Conservation (phyloP, 768 basidiomycete species). For the Rhizopogon sp. region DNA sequence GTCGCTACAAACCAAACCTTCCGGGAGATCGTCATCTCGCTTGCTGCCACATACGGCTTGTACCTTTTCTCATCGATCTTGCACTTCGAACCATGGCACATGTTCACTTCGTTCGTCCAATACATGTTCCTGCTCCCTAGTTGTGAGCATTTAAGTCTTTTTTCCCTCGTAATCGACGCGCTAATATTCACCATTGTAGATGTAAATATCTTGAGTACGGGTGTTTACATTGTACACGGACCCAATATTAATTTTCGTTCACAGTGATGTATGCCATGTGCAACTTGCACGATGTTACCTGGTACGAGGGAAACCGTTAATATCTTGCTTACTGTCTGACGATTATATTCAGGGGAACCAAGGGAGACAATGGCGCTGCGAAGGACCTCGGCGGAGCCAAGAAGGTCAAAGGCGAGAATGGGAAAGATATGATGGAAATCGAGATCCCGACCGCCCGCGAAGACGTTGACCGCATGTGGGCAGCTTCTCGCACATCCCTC, state of each 20-base stretch:
- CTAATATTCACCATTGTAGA: conserved; percentile 30
- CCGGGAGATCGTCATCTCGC: conserved; percentile 79
- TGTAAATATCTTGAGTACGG: conserved; percentile 74
- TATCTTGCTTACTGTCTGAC: neutral
- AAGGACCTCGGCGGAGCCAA: conserved; percentile 91
- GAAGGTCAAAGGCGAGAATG: conserved; percentile 80
- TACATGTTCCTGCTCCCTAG: conserved; percentile 88
- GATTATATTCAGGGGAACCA: conserved; percentile 63
- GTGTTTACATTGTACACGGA: neutral
- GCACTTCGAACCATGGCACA: conserved; percentile 95
- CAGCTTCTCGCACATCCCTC: conserved; percentile 66
- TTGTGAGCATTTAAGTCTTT: conserved; percentile 35
- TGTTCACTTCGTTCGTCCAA: conserved; percentile 89
- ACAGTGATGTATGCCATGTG: conserved; percentile 93
- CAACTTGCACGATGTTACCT: conserved; percentile 84
- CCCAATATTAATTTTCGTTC: neutral
- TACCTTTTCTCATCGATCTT: conserved; percentile 86
- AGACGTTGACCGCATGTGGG: conserved; percentile 86
- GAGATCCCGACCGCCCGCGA: conserved; percentile 77
- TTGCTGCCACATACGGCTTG: conserved; percentile 73
- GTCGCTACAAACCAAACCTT: conserved; percentile 63
- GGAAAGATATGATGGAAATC: conserved; percentile 84
- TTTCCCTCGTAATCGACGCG: neutral
- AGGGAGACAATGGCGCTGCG: conserved; percentile 82
- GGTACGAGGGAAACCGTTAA: conserved; percentile 26